Evolutionary conservation across 2,329 filamentous ascomycete species (phyloP).

Genomic region (Didymella sp.): DNA sequence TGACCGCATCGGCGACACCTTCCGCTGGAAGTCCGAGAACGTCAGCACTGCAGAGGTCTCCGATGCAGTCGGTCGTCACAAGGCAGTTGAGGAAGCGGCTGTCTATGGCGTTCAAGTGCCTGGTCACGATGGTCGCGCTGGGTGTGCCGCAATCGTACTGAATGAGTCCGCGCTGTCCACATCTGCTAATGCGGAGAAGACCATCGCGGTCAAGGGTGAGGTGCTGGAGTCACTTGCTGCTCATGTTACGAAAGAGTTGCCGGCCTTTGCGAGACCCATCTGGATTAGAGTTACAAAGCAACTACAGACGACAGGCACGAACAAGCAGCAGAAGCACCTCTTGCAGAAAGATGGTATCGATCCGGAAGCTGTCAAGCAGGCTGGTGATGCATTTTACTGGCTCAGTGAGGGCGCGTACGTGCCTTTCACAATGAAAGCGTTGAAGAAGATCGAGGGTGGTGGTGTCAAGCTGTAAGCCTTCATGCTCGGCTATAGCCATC

Average conservation of each 20-base stretch:
- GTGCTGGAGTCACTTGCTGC: conserved; percentile 38
- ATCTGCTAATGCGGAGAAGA: conserved; percentile 13
- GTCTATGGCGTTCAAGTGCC: conserved; percentile 57
- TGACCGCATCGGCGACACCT: conserved; percentile 51
- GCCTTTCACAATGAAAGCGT: conserved; percentile 33
- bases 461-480: conserved; percentile 43
- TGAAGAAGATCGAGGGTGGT: conserved; percentile 37
- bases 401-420: conserved; percentile 41
- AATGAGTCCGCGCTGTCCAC: conserved; percentile 19
- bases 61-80: conserved; percentile 50
- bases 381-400: conserved; percentile 53
- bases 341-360: conserved; percentile 54
- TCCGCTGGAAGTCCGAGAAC: conserved; percentile 56
- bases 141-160: conserved; percentile 53
- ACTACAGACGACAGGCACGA: conserved; percentile 55
- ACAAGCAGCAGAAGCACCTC: conserved; percentile 56
- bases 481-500: too few species aligned
- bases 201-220: conserved; percentile 17
- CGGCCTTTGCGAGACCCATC: conserved; percentile 54
- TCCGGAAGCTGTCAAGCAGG: conserved; percentile 43
- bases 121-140: conserved; percentile 53
- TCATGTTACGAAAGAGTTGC: conserved; percentile 49
- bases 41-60: conserved; percentile 55
- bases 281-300: conserved; percentile 52
- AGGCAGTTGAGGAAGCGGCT: conserved; percentile 51